Base-by-base conservation (phyloP, 139 green algal genomes). In the Auxenochlorella pyrenoidosa region DNA sequence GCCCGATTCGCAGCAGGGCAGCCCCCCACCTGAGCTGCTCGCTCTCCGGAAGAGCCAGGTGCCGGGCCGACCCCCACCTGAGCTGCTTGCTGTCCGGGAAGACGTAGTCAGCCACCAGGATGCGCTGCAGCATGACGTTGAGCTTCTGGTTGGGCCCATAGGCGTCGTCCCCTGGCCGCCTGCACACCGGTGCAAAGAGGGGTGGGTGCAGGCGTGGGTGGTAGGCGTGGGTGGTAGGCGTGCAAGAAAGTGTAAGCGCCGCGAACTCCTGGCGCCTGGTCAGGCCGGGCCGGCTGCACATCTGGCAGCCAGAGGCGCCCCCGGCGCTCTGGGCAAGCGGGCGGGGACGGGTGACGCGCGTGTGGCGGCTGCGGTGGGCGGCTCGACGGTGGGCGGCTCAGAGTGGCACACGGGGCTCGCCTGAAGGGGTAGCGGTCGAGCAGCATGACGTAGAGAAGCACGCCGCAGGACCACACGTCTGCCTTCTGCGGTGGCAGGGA, bases 371-470 rank as follows among this genome's bases (percentile, higher is more conserved):
- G n/a, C n/a, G n/a, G n/a, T n/a, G n/a, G n/a, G n/a, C n/a, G n/a
- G n/a, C n/a, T n/a, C n/a, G n/a, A n/a, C n/a, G n/a, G n/a, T n/a
- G n/a, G n/a, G n/a, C n/a, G n/a, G n/a, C n/a, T n/a, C n/a, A n/a
- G n/a, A n/a, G n/a, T n/a, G n/a, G n/a, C n/a, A n/a, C n/a, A n/a
- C 72, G 30, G 40, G 36, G 75, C 78, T 10, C 32, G 75, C 80
- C 80, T 63, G 60, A 85, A 85, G 10, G 80, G 80, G 28, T 77
- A 75, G 15, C 72, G 40, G 40, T 79, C 70, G 32, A 89, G 88
- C 43, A 98, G 84, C 97, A 99, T 99, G 10, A 99, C 96, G 90
- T 98, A 99, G 83, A 99, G 93, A 88, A 98, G 98, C 24, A 99
- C 98, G 19, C 98, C 98, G 89, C 95, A 97, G 2, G 94, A 98